Base-by-base conservation (phyloP, 2,329 filamentous ascomycete species). In the Trichoderma hamatum region DNA sequence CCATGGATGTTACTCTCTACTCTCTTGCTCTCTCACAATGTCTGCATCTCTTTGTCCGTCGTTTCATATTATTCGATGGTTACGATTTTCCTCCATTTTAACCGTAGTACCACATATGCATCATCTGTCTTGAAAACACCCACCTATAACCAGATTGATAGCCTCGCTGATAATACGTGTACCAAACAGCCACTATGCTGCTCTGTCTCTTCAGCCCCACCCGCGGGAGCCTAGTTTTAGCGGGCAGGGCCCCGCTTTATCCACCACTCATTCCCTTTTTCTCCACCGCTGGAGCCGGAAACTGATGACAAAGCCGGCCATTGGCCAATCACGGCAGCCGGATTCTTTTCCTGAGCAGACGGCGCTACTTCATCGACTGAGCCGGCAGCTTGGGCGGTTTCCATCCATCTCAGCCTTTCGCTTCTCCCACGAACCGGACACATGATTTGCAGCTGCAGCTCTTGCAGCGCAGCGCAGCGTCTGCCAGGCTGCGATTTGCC, bases 141-240 rank as follows among this genome's bases (percentile, higher is more conserved):
- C 5, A 49, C 46, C 39, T 49, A n/a, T n/a, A n/a, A n/a, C 46
- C 4, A 36, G 3, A 49, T 49, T 11, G 46, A 49, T 21, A 49
- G 39, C 39, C 39, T 49, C n/a, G 46, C 46, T 49, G 46, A 11
- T 6, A 49, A 49, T 49, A 49, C 46, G 46, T 49, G 46, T 49
- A 49, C 46, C 13, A 11, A 24, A 49, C 24, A 49, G 11, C 21
- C 21, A 21, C 46, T 21, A 24, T 49, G 46, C 46, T 24, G 46
- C 52, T 32, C 59, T 19, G 19, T 51, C 21, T 51, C 58, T 51
- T 9, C 19, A 63, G 66, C 56, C 66, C 58, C 66, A 62, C 66
- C 66, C 49, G 7, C 66, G 66, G 66, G 58, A 68, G 66, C 66
- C 66, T 68, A 55, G 66, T 21, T 56, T 30, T 56, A 56, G 51